Percentiles rank a stretch among this genome's conserved stretches.
phyloP scores from a whole-genome alignment of 331 rosid species.

The Spiraea crenata region DNA sequence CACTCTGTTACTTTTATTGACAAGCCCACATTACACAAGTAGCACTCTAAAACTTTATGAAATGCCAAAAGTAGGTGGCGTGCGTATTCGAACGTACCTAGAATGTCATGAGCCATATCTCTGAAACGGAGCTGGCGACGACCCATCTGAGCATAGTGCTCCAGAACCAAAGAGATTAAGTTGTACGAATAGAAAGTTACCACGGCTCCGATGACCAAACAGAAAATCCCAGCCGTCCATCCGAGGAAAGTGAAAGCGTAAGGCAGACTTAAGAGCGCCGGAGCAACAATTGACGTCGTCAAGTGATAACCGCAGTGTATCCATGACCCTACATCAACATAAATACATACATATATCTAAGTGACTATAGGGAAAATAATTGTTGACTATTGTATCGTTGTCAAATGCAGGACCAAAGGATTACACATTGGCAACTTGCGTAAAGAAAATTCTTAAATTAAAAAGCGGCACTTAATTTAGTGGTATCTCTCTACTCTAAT shows the following conservation, averaged over 20 bases:
- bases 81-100: constrained; percentile 38
- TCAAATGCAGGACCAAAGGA: too few relatives aligned
- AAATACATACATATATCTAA: too few relatives aligned
- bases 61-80: too few relatives aligned
- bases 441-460: too few relatives aligned
- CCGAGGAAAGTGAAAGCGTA: constrained; percentile 70
- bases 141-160: constrained; percentile 65
- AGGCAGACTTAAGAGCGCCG: constrained; percentile 70
- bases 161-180: constrained; percentile 63
- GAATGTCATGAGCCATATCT: constrained; percentile 66
- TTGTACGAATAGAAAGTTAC: constrained; percentile 74
- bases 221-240: constrained; percentile 63
- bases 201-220: constrained; percentile 51
- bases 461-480: too few relatives aligned
- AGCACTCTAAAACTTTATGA: too few relatives aligned
- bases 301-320: constrained; percentile 79
- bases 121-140: constrained; percentile 69
- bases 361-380: too few relatives aligned
- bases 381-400: too few relatives aligned
- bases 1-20: too few relatives aligned
- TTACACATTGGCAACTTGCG: too few relatives aligned
- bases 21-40: too few relatives aligned
- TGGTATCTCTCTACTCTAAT: too few relatives aligned
- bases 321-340: constrained; percentile 67
- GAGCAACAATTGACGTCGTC: constrained; percentile 76